A percentile compares a stretch with the other conserved stretches of the same genome.
Evolutionary conservation across 345 rosid species (phyloP).

Genomic region (Erucastrum elatum): DNA sequence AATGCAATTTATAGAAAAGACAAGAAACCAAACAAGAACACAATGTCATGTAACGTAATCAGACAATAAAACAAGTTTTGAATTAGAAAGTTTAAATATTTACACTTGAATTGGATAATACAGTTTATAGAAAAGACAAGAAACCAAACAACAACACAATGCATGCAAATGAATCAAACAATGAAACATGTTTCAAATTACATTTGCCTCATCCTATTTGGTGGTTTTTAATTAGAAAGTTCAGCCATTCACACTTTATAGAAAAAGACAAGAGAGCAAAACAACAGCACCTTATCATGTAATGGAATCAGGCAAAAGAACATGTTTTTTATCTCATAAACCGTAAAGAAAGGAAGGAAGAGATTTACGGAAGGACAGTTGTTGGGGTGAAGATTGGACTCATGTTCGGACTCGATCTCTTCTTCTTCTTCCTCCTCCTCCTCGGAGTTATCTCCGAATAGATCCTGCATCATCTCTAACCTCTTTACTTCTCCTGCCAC

Average conservation of each 20-base stretch:
- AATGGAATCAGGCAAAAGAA: neutral
- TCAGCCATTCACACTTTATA: neutral
- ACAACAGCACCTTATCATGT: neutral
- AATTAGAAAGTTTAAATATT: too few relatives aligned
- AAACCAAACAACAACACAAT: neutral
- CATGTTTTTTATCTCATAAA: neutral
- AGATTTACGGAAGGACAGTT: slow-evolving; percentile 63
- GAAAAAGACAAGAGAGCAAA: neutral
- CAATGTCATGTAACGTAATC: neutral
- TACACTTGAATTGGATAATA: neutral
- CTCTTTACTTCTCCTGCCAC: slow-evolving; percentile 91
- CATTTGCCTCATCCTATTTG: neutral
- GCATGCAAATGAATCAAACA: neutral
- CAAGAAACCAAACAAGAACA: slow-evolving; percentile 5
- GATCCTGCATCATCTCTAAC: slow-evolving; percentile 92
- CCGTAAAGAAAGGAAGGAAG: neutral
- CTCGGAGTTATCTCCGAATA: slow-evolving; percentile 96
- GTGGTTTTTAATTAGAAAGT: too few relatives aligned
- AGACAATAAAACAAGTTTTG: neutral
- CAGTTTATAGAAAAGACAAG: neutral
- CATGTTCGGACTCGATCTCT: slow-evolving; percentile 94
- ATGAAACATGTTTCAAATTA: neutral
- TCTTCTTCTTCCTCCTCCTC: slow-evolving; percentile 47
- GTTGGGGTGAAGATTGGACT: slow-evolving; percentile 85
- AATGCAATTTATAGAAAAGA: neutral